Conservation (phyloP, 208 protist genomes). For the Blechomonas ayalai region DNA sequence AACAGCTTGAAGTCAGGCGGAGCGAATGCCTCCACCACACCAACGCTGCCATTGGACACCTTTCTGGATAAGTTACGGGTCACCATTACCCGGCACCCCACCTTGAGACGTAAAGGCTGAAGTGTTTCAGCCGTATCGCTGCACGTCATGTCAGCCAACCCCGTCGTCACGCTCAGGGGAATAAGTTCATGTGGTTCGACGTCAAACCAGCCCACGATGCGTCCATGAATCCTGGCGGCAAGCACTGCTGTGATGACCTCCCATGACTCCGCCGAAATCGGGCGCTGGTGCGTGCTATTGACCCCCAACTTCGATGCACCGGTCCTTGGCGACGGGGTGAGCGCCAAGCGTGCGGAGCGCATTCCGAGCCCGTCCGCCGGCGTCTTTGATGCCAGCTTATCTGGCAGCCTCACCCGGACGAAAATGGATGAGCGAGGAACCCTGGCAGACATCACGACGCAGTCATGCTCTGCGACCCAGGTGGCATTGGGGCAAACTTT, state of each 20-base stretch:
- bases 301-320: not conserved
- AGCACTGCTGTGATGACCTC: slow-evolving; percentile 24
- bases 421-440: slow-evolving; percentile 8
- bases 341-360: not conserved
- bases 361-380: not conserved
- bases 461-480: slow-evolving; percentile 36
- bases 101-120: slow-evolving; percentile 68
- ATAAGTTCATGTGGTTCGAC: slow-evolving; percentile 40
- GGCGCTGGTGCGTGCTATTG: not conserved
- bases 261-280: slow-evolving; percentile 23
- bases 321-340: slow-evolving; percentile 1
- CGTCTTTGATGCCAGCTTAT: slow-evolving; percentile 1
- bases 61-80: slow-evolving; percentile 83
- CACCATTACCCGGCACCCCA: slow-evolving; percentile 87
- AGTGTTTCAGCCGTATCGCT: slow-evolving; percentile 41
- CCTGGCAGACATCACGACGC: slow-evolving; percentile 62
- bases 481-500: not conserved
- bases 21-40: slow-evolving; percentile 80
- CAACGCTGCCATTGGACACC: slow-evolving; percentile 85
- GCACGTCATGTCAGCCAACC: slow-evolving; percentile 48
- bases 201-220: slow-evolving; percentile 30
- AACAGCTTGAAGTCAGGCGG: slow-evolving; percentile 57
- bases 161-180: slow-evolving; percentile 57
- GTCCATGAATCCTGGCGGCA: slow-evolving; percentile 27
- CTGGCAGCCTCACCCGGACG: slow-evolving; percentile 40